These are phyloP conservation scores for Exsudoporus floridanus DNA, from an alignment of 1,284 basidiomycete genomes.

Conservation along the genomic window DNA sequence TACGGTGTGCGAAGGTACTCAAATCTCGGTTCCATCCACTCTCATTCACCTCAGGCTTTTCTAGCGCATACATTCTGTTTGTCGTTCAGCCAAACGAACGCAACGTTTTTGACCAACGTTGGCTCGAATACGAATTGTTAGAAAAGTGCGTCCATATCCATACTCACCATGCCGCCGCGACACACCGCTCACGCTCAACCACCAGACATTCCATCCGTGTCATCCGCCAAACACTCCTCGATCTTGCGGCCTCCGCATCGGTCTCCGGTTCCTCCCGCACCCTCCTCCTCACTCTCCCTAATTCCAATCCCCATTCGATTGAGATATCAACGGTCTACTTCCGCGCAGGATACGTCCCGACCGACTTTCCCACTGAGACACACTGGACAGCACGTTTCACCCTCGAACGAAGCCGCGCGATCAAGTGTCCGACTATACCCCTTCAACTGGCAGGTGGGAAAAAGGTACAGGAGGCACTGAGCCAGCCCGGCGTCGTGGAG, in stretches of 20 bases:
- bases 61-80: constrained; percentile 77
- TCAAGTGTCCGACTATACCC: constrained; percentile 91
- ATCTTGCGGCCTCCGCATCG: constrained; percentile 55
- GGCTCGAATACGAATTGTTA: constrained; percentile 83
- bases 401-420: constrained; percentile 79
- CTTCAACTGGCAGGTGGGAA: constrained; percentile 95
- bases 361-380: constrained; percentile 66
- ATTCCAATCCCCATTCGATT: constrained; percentile 32
- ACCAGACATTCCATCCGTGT: constrained; percentile 69
- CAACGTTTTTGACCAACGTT: constrained; percentile 95
- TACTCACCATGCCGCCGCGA: too few species aligned
- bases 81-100: constrained; percentile 88
- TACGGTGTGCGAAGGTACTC: constrained; percentile 55
- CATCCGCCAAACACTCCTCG: constrained; percentile 73
- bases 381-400: constrained; percentile 73
- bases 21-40: not conserved
- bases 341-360: constrained; percentile 84
- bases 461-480: constrained; percentile 92
- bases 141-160: constrained; percentile 55
- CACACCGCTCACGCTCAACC: not conserved
- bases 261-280: constrained; percentile 47
- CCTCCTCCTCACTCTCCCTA: constrained; percentile 31
- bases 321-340: constrained; percentile 88
- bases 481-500: constrained; percentile 73
- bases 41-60: constrained; percentile 2